Evolutionary conservation across 306 rosid genomes (phyloP).

Genomic region (Albizia julibrissin): DNA sequence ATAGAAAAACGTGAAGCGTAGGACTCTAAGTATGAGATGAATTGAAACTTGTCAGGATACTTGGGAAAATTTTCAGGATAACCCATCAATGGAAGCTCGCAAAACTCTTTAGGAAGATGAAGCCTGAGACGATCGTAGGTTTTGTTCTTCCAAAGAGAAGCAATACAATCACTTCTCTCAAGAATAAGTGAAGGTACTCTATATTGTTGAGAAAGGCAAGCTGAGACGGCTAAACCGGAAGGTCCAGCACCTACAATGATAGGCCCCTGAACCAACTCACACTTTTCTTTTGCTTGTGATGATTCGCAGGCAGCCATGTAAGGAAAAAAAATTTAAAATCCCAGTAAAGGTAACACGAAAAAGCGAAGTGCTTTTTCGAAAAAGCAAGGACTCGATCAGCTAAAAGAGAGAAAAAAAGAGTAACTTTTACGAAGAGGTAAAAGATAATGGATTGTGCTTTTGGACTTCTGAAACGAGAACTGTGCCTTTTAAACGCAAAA

Average conservation of each 20-base stretch:
- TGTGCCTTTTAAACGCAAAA: conserved; percentile 34
- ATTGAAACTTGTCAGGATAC: conserved; percentile 79
- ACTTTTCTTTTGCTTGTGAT: conserved; percentile 29
- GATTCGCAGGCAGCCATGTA: conserved; percentile 55
- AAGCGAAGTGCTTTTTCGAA: not conserved
- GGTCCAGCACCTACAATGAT: conserved; percentile 95
- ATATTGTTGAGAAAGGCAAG: conserved; percentile 57
- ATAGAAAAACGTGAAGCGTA: conserved; percentile 70
- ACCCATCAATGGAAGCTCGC: conserved; percentile 70
- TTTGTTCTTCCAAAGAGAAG: conserved; percentile 75
- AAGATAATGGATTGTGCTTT: not conserved
- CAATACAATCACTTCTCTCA: conserved; percentile 69
- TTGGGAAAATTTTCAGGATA: conserved; percentile 72
- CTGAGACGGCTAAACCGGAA: conserved; percentile 87
- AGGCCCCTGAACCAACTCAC: conserved; percentile 61
- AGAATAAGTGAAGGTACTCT: conserved; percentile 60
- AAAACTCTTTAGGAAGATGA: conserved; percentile 81
- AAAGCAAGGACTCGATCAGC: not conserved
- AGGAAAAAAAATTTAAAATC: not conserved
- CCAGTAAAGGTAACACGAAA: not conserved
- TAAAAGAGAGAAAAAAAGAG: not conserved
- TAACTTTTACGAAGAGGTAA: not conserved
- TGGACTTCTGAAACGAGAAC: conserved; percentile 24
- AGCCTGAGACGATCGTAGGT: conserved; percentile 90
- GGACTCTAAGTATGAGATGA: conserved; percentile 75